These are phyloP conservation scores for Wickerhamia fluorescens DNA, from an alignment of 805 yeast genomes.

Conservation along the genomic window DNA sequence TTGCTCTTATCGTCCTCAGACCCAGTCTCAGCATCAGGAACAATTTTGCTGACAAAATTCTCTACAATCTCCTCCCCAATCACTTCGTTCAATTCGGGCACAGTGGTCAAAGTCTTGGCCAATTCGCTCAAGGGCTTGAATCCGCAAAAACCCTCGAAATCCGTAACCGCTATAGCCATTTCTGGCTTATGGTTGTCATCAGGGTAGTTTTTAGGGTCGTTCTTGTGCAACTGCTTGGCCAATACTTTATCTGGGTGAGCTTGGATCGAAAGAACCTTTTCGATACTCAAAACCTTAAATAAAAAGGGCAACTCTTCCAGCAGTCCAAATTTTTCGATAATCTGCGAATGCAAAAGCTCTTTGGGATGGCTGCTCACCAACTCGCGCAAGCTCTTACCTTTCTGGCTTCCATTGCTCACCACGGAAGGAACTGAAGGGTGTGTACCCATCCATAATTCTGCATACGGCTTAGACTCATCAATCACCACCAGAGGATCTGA, in stretches of 20 bases:
- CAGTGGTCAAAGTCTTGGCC: constrained; percentile 54
- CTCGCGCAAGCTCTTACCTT: constrained; percentile 57
- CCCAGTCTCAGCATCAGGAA: constrained; percentile 37
- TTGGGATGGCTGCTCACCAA: constrained; percentile 55
- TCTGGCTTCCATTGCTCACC: constrained; percentile 32
- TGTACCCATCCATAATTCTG: constrained; percentile 99
- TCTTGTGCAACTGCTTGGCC: constrained; percentile 65
- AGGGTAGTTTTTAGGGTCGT: constrained; percentile 91
- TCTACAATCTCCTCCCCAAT: constrained; percentile 58
- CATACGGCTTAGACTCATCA: constrained; percentile 79
- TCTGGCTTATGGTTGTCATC: constrained; percentile 99
- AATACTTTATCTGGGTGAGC: constrained; percentile 94
- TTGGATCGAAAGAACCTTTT: constrained; percentile 89
- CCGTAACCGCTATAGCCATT: constrained; percentile 96
- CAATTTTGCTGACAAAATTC: constrained; percentile 46
- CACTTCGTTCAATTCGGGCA: constrained; percentile 71
- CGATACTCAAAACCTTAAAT: constrained; percentile 89
- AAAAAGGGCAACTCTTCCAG: constrained; percentile 77
- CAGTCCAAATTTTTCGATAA: constrained; percentile 62
- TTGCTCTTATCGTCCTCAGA: constrained; percentile 49
- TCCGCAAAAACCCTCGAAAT: constrained; percentile 96
- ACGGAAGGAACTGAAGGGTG: constrained; percentile 86
- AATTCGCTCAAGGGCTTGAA: constrained; percentile 85
- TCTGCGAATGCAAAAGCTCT: constrained; percentile 47
- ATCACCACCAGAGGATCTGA: constrained; percentile 57